Base-by-base conservation (phyloP, 1,284 basidiomycete species). In the Microbotryum scabiosae region DNA sequence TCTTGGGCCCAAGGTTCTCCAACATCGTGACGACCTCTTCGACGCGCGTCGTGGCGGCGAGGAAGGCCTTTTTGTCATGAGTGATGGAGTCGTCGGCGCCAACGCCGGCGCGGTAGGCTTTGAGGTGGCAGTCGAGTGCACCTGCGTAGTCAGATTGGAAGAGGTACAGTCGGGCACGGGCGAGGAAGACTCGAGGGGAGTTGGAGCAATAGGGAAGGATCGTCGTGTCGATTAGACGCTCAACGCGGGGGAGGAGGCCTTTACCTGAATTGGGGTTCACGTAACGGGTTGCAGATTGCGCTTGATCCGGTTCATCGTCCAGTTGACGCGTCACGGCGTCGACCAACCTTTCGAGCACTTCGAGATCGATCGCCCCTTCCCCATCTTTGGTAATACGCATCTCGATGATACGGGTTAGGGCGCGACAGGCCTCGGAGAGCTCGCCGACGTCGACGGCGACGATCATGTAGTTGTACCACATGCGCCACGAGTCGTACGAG, bases 401-500 rank as follows among this genome's bases (percentile, higher is more conserved):
- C 73, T 94, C 89, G 41, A 96, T 82, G 32, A 97, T 81, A 6
- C 91, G 85, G 0, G 81, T 81, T 52, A 92, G 80, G 0, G 93
- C 93, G 26, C 89, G 85, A 56, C 84, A 85, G 0, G 91, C 87
- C 73, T 99, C 94, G 9, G 84, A 79, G 50, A 97, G 80, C 75
- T 97, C 88, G 8, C 93, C 94, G 18, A 97, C 87, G 71, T 97
- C 91, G 75, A 97, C 81, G 8, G 89, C 82, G 44, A 98, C 86
- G 68, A 97, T 80, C 87, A 93, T 94, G 79, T 93, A 97, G 78
- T 99, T 99, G 68, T 82, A 81, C 96, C 96, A 99, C 84, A 99
- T 93, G 20, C 90, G 83, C 94, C 94, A 98, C 72, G 93, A 93
- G 56, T 91, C 86, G 75, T 90, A 88, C 56, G 83, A 82, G 73